Percentiles rank a stretch among this genome's conserved stretches.
Evolutionary conservation across 2,329 filamentous ascomycete species (phyloP).

Genomic region (Monosporascus sp.): DNA sequence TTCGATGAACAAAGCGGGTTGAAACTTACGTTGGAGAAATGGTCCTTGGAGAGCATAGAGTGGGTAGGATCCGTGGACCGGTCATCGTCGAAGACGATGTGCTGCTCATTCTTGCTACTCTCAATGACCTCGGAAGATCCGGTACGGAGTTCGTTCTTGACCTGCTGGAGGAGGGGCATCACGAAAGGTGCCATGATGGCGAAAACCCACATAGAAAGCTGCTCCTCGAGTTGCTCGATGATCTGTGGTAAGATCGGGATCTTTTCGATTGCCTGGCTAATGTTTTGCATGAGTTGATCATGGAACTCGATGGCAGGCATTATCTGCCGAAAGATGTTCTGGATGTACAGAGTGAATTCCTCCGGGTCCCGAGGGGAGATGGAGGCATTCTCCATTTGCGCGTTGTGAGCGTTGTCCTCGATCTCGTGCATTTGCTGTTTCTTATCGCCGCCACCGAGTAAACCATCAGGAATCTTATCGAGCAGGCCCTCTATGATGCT

Average conservation of each 20-base stretch:
- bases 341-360: slow-evolving; percentile 74
- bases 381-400: slow-evolving; percentile 69
- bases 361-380: slow-evolving; percentile 79
- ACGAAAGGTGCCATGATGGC: slow-evolving; percentile 86
- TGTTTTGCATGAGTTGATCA: slow-evolving; percentile 77
- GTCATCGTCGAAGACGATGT: slow-evolving; percentile 81
- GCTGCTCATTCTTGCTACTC: slow-evolving; percentile 77
- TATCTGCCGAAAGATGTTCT: slow-evolving; percentile 70
- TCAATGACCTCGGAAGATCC: slow-evolving; percentile 85
- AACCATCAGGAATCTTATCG: slow-evolving; percentile 72
- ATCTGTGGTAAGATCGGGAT: slow-evolving; percentile 82
- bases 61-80: slow-evolving; percentile 77
- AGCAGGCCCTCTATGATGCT: slow-evolving; percentile 75
- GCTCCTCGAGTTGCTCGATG: slow-evolving; percentile 80
- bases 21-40: slow-evolving; percentile 71
- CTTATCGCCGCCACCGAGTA: slow-evolving; percentile 73
- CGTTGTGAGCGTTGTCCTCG: slow-evolving; percentile 66
- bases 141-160: slow-evolving; percentile 80
- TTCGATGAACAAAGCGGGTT: not conserved
- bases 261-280: slow-evolving; percentile 73
- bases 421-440: slow-evolving; percentile 74
- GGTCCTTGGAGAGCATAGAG: slow-evolving; percentile 93
- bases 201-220: slow-evolving; percentile 86
- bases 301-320: slow-evolving; percentile 90
- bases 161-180: slow-evolving; percentile 77